Evolutionary conservation across 2,329 filamentous ascomycete genomes (phyloP), one percentile per base, ranked within the genome.

Genomic region (Paramyrothecium roridum): DNA sequence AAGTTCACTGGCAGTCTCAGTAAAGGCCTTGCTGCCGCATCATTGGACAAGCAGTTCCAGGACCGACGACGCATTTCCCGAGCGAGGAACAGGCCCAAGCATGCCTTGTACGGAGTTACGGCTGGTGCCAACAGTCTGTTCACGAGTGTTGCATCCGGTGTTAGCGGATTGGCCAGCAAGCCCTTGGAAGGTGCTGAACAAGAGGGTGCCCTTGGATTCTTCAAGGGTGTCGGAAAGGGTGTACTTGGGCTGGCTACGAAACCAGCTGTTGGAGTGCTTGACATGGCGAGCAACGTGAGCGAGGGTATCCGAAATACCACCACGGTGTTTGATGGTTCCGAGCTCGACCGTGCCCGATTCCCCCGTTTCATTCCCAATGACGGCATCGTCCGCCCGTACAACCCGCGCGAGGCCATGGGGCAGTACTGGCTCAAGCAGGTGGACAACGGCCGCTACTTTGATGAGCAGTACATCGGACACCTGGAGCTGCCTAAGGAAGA

Each of bases 351-450:
- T 50, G 92, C 96, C 22, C 90, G 95, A n/a, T 83, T 96, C 52
- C 90, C 93, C 7, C 89, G 95, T 19, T 97, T 96, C 76, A 91
- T 99, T 57, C 90, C 91, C 17, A 85, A 87, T 46, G 93, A 99
- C 70, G 95, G 95, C 45, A 90, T 99, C 57, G 93, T 99, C 34
- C 88, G 93, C 3, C 93, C 95, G 0, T 99, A 96, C 78, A 93
- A 88, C 54, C 90, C 96, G 69, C 90, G 95, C 49, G 95, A 99
- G 78, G 93, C 95, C 0, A 85, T 99, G 3, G 95, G 95, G 1
- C 95, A 99, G 71, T 97, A 91, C 78, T 99, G 95, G 96, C 86
- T 99, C 61, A 99, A 99, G 80, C 96, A 96, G 56, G 86, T 96
- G 12, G 95, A 99, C 74, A 95, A 97, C 61, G 95, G 95, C 58